Conservation (phyloP, 257 asterid genomes). For the Solanum lycopersicoides region DNA sequence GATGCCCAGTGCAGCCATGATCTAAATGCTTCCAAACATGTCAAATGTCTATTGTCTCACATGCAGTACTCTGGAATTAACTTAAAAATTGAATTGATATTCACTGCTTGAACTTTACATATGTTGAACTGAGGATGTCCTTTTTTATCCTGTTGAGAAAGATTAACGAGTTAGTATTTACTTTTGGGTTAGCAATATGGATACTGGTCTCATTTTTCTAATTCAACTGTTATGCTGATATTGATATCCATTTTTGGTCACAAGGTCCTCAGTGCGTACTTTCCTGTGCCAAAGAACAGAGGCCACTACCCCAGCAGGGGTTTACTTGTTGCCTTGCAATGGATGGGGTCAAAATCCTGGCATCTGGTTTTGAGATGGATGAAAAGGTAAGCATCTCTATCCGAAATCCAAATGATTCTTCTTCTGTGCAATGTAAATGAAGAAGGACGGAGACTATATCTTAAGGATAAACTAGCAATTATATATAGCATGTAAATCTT, state of each 20-base stretch:
- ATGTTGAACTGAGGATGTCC: not conserved
- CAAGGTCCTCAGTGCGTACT: constrained; percentile 93
- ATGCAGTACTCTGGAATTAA: not conserved
- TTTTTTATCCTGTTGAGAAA: not conserved
- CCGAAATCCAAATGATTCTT: not conserved
- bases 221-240: not conserved
- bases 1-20: not conserved
- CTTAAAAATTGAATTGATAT: not conserved
- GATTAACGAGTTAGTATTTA: not conserved
- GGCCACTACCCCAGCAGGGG: constrained; percentile 66
- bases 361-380: constrained; percentile 78
- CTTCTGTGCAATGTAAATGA: not conserved
- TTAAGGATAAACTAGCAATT: not conserved
- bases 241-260: not conserved
- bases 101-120: not conserved
- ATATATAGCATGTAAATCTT: not conserved
- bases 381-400: constrained; percentile 49
- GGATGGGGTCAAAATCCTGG: constrained; percentile 83
- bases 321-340: constrained; percentile 97
- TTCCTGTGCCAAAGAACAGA: constrained; percentile 84
- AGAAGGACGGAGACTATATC: not conserved
- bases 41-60: not conserved
- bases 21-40: not conserved
- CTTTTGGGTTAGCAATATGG: not conserved
- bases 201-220: not conserved